Evolutionary conservation across 192 early-diverging fungal genomes (phyloP).

Genomic region (Thamnidium elegans): DNA sequence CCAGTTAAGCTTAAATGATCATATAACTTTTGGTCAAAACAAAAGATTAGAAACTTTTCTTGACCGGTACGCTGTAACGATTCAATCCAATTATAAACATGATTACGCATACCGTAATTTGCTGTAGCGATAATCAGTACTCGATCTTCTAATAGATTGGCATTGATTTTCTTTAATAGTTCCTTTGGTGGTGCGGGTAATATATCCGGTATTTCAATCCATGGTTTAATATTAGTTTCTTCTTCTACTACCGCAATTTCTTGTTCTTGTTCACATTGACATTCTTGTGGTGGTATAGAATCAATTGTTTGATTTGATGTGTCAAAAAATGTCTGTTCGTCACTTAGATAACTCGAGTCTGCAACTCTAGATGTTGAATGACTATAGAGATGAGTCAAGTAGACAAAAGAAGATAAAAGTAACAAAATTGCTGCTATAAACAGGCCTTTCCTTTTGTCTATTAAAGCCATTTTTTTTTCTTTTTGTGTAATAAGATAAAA

Average conservation of each 20-base stretch:
- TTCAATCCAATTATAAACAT: conserved; percentile 33
- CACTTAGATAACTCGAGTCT: not conserved
- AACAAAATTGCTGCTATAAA: not conserved
- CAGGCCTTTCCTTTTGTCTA: conserved; percentile 9
- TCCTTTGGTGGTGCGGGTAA: conserved; percentile 3
- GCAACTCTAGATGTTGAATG: not conserved
- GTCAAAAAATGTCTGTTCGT: conserved; percentile 16
- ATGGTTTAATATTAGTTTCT: not conserved
- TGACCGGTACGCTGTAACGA: conserved; percentile 24
- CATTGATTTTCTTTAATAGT: conserved; percentile 19
- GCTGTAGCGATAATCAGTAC: conserved; percentile 26
- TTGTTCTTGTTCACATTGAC: not conserved
- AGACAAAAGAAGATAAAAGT: not conserved
- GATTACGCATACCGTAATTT: conserved; percentile 21
- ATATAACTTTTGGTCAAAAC: conserved; percentile 21
- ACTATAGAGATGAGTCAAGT: conserved; percentile 6
- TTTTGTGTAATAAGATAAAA: not conserved
- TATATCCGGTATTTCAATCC: not conserved
- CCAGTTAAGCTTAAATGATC: conserved; percentile 12
- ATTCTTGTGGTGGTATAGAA: not conserved
- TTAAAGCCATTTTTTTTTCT: not conserved
- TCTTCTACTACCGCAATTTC: not conserved
- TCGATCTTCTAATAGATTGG: conserved; percentile 13
- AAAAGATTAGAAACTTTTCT: conserved; percentile 21
- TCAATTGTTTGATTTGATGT: not conserved